These are phyloP conservation scores for Zygnema cylindricum DNA, from an alignment of 139 green algal genomes.

Conservation along the genomic window DNA sequence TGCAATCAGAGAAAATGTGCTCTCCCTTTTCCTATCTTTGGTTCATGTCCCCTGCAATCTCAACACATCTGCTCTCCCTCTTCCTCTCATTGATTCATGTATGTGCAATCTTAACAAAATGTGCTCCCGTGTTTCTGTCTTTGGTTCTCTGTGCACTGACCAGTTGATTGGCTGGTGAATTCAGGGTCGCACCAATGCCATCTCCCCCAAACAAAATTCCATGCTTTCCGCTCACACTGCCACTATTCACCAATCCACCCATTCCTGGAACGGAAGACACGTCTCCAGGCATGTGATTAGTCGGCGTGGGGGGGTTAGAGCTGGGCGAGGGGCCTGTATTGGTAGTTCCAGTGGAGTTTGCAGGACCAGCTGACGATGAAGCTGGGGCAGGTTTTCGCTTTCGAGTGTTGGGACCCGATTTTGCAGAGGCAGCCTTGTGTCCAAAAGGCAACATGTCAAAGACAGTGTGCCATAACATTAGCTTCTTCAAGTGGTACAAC, in stretches of 20 bases:
- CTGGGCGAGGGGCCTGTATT: constrained; percentile 38
- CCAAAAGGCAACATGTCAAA: not conserved
- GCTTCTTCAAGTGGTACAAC: too few species aligned
- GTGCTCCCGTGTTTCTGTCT: not conserved
- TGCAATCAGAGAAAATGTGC: too few species aligned
- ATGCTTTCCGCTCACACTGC: constrained; percentile 33
- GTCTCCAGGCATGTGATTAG: not conserved
- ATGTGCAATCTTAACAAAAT: too few species aligned
- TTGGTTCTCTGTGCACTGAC: too few species aligned
- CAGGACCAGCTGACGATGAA: constrained; percentile 32
- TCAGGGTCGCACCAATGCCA: not conserved
- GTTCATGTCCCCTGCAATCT: too few species aligned
- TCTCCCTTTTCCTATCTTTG: too few species aligned
- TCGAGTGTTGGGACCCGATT: not conserved
- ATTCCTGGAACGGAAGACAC: not conserved
- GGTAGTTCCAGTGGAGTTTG: constrained; percentile 31
- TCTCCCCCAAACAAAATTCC: not conserved
- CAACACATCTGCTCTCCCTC: too few species aligned
- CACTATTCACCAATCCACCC: not conserved
- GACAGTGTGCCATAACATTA: not conserved
- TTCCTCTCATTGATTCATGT: not conserved
- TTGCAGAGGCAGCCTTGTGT: not conserved
- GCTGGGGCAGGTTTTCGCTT: constrained; percentile 11
- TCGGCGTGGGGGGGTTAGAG: constrained; percentile 27
- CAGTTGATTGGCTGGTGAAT: constrained; percentile 2